Evolutionary conservation across 2,329 filamentous ascomycete genomes (phyloP).

Genomic region (Ceratocystis alfenasii): DNA sequence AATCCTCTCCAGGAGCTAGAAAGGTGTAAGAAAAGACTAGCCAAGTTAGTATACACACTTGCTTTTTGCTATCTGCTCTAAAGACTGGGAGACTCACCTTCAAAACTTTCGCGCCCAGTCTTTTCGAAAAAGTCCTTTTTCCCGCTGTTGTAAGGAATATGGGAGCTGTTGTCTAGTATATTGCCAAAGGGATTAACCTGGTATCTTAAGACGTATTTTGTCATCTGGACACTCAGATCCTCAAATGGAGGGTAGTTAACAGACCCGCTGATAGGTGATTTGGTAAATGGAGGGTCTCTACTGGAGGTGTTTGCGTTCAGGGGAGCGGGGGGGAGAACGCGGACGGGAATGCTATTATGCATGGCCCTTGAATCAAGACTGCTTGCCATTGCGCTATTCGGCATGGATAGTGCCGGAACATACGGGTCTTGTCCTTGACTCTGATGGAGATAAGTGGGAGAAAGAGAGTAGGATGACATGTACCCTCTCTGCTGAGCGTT

Average conservation of each 20-base stretch:
- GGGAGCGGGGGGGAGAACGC: slow-evolving; percentile 27
- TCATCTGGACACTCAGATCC: slow-evolving; percentile 44
- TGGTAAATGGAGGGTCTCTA: slow-evolving; percentile 15
- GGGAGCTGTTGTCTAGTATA: slow-evolving; percentile 51
- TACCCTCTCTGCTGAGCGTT: not conserved
- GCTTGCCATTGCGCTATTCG: not conserved
- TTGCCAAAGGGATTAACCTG: slow-evolving; percentile 53
- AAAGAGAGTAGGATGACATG: not conserved
- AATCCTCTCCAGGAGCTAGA: slow-evolving; percentile 52
- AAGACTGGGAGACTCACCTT: slow-evolving; percentile 47
- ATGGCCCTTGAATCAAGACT: not conserved
- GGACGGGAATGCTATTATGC: slow-evolving; percentile 19
- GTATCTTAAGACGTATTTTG: slow-evolving; percentile 49
- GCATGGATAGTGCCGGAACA: not conserved
- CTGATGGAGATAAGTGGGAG: not conserved
- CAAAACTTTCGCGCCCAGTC: slow-evolving; percentile 77
- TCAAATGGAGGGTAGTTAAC: slow-evolving; percentile 69
- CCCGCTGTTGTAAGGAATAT: slow-evolving; percentile 88
- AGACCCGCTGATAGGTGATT: slow-evolving; percentile 37
- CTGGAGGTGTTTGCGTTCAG: no score
- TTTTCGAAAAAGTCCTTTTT: slow-evolving; percentile 82
- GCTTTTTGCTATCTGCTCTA: not conserved
- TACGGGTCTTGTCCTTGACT: not conserved
- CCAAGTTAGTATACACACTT: not conserved
- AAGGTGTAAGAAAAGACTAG: slow-evolving; percentile 79